A percentile compares a stretch with the other conserved stretches of the same genome.
phyloP scores from a whole-genome alignment of 2,329 filamentous ascomycete genomes.

The Ophiostoma montium region DNA sequence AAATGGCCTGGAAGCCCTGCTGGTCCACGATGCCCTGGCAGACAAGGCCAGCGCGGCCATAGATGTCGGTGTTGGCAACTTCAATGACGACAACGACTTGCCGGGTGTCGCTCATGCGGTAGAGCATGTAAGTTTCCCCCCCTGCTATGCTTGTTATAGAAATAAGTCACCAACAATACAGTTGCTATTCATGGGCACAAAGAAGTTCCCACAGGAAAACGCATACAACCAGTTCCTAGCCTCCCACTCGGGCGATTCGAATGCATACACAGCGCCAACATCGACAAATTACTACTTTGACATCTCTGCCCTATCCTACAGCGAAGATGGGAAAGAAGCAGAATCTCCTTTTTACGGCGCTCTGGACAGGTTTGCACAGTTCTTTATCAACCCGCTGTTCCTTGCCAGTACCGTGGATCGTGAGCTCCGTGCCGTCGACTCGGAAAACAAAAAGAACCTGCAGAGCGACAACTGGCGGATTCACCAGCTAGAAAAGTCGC shows the following conservation, averaged over 20 bases:
- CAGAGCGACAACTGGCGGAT: constrained; percentile 82
- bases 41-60: constrained; percentile 94
- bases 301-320: constrained; percentile 60
- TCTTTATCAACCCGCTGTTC: constrained; percentile 83
- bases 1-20: constrained; percentile 78
- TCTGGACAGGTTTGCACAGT: constrained; percentile 83
- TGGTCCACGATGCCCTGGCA: constrained; percentile 88
- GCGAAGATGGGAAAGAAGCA: constrained; percentile 36
- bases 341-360: constrained; percentile 58
- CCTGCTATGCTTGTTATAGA: constrained; percentile 2
- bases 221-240: constrained; percentile 90
- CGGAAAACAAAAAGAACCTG: constrained; percentile 94
- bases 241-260: constrained; percentile 78
- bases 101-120: constrained; percentile 92
- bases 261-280: constrained; percentile 85
- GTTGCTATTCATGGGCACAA: constrained; percentile 94
- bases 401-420: constrained; percentile 72
- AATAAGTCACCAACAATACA: constrained; percentile 17
- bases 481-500: constrained; percentile 73
- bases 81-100: constrained; percentile 82
- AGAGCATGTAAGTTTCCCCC: constrained; percentile 50
- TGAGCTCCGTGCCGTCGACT: constrained; percentile 79
- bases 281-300: constrained; percentile 99
- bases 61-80: constrained; percentile 92
- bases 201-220: constrained; percentile 94